Evolutionary conservation across 768 basidiomycete genomes (phyloP), one percentile per base, ranked within the genome.

Genomic region (Tulasnella sp.): DNA sequence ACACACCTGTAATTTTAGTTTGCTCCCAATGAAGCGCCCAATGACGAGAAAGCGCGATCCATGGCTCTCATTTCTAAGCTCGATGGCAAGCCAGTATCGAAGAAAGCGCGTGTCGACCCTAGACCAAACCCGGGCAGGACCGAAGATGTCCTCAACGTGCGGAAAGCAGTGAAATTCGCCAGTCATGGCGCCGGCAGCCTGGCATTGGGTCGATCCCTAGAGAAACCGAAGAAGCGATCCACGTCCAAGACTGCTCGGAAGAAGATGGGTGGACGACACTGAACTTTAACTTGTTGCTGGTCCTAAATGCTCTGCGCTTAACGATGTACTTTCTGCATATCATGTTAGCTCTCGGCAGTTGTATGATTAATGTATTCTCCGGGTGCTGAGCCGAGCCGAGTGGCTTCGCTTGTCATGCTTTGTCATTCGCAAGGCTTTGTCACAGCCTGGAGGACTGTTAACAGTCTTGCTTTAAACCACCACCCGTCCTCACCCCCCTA

Each of bases 101-200:
- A 91, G 85, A 92, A 91, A 83, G 88, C 88, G 81, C 89, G 36
- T 86, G 84, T n/a, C 83, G 85, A 83, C 80, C 84, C 85, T 39
- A 88, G 85, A 83, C 91, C 87, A 82, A 87, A 85, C 73, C 84
- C 85, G 21, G 85, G 84, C 44, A 83, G 84, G 2, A 85, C 85
- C n/a, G 80, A 58, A 19, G 88, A 87, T 38, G 90, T 93, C 4
- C 85, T 99, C 76, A 97, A 98, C 84, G 89, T 93, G 0, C 89
- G 97, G 79, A 99, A 98, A 85, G 97, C 97, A 0, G 91, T 99
- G 34, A 88, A 93, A 71, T 88, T 88, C 75, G 92, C 91, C 27
- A 94, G 91, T 81, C 92, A 90, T 84, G 92, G 93, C 1, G 87
- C 87, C 77, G 93, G 93, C 27, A 89, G 90, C 12, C 84, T 89